Evolutionary conservation across 2,329 filamentous ascomycete species (phyloP).

Genomic region (Penicillium sumatraense): DNA sequence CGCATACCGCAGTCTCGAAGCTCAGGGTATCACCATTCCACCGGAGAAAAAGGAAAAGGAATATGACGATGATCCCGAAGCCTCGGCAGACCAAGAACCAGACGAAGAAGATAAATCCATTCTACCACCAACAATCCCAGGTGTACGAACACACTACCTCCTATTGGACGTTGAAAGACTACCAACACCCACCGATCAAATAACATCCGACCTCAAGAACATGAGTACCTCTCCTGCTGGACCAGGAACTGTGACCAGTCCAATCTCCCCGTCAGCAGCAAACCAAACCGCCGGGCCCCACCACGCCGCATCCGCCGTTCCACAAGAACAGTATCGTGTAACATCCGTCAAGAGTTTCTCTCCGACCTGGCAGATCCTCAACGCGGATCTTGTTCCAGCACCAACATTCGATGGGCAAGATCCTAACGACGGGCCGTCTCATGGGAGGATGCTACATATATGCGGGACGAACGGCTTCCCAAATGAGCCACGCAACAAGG

Average conservation of each 20-base stretch:
- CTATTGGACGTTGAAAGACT: conserved; percentile 58
- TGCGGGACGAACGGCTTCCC: conserved; percentile 44
- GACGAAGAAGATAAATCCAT: conserved; percentile 34
- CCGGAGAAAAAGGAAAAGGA: conserved; percentile 23
- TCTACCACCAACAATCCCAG: conserved; percentile 53
- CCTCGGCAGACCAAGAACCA: conserved; percentile 25
- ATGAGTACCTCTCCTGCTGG: background rate
- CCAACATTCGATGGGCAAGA: conserved; percentile 67
- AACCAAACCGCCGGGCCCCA: background rate
- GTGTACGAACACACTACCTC: conserved; percentile 59
- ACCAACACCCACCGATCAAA: background rate
- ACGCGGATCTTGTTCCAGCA: conserved; percentile 59
- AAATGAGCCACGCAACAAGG: conserved; percentile 29
- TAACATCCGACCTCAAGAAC: background rate
- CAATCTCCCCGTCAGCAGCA: background rate
- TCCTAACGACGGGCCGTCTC: conserved; percentile 54
- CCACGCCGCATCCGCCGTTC: background rate
- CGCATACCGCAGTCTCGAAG: conserved; percentile 59
- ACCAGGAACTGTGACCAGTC: background rate
- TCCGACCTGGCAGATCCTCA: conserved; percentile 71
- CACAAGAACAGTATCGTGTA: conserved; percentile 54
- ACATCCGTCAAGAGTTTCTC: conserved; percentile 73
- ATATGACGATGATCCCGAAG: conserved; percentile 7
- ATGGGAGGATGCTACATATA: conserved; percentile 51
- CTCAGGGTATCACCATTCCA: conserved; percentile 39